These are phyloP conservation scores for Cladosporium phlei DNA, from an alignment of 2,329 filamentous ascomycete genomes.

Conservation along the genomic window DNA sequence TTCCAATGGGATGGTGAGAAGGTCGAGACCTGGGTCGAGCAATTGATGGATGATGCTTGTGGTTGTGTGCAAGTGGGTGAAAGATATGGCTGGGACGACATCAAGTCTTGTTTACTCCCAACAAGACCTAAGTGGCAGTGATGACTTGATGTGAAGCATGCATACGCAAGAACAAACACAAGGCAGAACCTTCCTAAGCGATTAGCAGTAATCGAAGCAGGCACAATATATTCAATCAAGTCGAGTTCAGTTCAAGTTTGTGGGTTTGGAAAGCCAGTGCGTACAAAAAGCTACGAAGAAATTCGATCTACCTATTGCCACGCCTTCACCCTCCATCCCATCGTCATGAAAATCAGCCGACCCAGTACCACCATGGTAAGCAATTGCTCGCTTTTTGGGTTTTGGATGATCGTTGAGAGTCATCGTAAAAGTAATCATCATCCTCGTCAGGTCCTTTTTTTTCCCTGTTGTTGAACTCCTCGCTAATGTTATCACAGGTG, in stretches of 20 bases:
- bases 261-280: constrained; percentile 5
- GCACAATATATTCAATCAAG: too few relatives aligned
- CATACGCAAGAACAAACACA: too few relatives aligned
- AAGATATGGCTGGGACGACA: too few relatives aligned
- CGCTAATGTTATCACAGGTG: constrained; percentile 29
- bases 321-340: constrained; percentile 4
- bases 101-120: too few relatives aligned
- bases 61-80: too few relatives aligned
- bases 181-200: too few relatives aligned
- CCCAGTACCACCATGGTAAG: constrained; percentile 12
- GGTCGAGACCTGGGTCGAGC: too few relatives aligned
- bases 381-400: constrained; percentile 12
- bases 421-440: constrained; percentile 16
- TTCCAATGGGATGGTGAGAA: constrained; percentile 2
- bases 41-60: too few relatives aligned
- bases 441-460: constrained; percentile 20
- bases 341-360: constrained; percentile 7
- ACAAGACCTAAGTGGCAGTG: too few relatives aligned
- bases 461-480: constrained; percentile 25
- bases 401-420: constrained; percentile 26
- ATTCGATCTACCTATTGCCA: constrained; percentile 7
- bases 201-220: too few relatives aligned
- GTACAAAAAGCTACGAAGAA: constrained; percentile 11
- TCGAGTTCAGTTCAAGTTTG: too few relatives aligned
- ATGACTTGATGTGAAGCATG: too few relatives aligned